Conservation (phyloP, 225 moss, liverwort and hornwort species). For the Climacium dendroides region DNA sequence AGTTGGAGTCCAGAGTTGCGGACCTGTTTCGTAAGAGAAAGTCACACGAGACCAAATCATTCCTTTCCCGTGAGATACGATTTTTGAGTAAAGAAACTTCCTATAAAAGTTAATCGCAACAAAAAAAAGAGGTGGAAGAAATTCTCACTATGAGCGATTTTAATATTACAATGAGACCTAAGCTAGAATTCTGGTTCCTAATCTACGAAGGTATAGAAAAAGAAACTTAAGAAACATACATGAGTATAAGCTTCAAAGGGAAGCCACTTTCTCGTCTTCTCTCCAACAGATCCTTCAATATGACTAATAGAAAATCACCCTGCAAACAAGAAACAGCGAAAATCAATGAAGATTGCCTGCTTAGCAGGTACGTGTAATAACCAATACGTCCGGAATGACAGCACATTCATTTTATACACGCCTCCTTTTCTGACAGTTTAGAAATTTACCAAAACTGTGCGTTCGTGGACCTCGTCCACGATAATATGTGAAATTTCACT, state of each 20-base stretch:
- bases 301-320: conserved; percentile 95
- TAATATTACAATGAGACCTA: background rate
- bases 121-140: background rate
- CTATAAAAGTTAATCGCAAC: background rate
- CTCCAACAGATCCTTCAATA: conserved; percentile 79
- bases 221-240: conserved; percentile 30
- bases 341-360: background rate
- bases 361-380: background rate
- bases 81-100: background rate
- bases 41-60: background rate
- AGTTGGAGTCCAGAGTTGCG: conserved; percentile 86
- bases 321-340: conserved; percentile 11
- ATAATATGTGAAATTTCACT: conserved; percentile 84
- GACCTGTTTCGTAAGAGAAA: conserved; percentile 40
- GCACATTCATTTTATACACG: background rate
- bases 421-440: background rate
- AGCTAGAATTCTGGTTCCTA: background rate
- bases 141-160: background rate
- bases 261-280: conserved; percentile 53
- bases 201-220: background rate
- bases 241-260: conserved; percentile 82
- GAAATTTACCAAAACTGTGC: conserved; percentile 71
- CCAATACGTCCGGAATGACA: background rate
- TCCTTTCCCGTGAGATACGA: background rate
- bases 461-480: conserved; percentile 99